phyloP scores from a whole-genome alignment of 2,329 filamentous ascomycete genomes.

The Trichoderma simmonsii region DNA sequence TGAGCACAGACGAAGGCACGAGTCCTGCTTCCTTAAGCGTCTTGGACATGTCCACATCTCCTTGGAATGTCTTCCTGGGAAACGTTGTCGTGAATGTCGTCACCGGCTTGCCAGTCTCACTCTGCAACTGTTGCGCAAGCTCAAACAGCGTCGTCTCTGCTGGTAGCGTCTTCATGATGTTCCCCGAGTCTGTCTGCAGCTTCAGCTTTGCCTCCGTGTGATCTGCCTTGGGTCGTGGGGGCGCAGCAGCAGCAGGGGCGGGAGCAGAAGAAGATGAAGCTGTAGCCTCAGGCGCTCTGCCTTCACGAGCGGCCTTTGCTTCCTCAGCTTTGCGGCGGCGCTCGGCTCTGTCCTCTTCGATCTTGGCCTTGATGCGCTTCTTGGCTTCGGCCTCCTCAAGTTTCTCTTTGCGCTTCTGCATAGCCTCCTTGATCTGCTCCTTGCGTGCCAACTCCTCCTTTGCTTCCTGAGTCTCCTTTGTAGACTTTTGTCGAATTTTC shows the following conservation, averaged over 20 bases:
- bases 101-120: constrained; percentile 68
- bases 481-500: constrained; percentile 79
- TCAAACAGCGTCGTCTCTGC: constrained; percentile 92
- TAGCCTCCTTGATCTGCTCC: constrained; percentile 88
- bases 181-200: constrained; percentile 70
- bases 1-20: constrained; percentile 84
- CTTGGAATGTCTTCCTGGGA: constrained; percentile 76
- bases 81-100: constrained; percentile 82
- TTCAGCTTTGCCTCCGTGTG: constrained; percentile 80
- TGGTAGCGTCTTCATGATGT: constrained; percentile 81
- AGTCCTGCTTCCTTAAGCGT: constrained; percentile 90
- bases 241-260: constrained; percentile 44
- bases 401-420: constrained; percentile 84
- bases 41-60: constrained; percentile 73
- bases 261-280: constrained; percentile 44
- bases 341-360: constrained; percentile 91
- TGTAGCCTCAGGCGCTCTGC: constrained; percentile 50
- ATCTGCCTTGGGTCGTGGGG: constrained; percentile 61
- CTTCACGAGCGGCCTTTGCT: constrained; percentile 82
- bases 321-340: constrained; percentile 79
- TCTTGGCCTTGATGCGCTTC: constrained; percentile 86
- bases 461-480: constrained; percentile 80
- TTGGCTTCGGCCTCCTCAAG: constrained; percentile 79
- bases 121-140: constrained; percentile 71
- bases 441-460: constrained; percentile 88